Evolutionary conservation across 208 protist genomes (phyloP).

Genomic region (Trypanosoma cruzi): DNA sequence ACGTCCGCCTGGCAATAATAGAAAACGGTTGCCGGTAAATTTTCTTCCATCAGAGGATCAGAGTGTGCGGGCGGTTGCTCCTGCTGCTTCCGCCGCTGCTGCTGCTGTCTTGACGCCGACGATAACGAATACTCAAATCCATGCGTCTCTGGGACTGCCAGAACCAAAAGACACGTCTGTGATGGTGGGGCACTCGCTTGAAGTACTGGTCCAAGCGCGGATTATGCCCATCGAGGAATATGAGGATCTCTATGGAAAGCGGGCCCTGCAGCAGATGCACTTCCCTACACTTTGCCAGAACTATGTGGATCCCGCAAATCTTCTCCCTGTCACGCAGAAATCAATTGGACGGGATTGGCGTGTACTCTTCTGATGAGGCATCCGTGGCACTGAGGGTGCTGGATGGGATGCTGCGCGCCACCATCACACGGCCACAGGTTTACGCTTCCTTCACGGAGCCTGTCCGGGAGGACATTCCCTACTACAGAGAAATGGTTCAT

Average conservation of each 20-base stretch:
- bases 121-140: not conserved
- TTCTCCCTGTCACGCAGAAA: not conserved
- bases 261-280: conserved; percentile 39
- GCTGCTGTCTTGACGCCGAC: not conserved
- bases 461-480: conserved; percentile 20
- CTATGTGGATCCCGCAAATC: conserved; percentile 25
- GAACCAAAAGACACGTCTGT: conserved; percentile 32
- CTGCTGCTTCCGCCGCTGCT: conserved; percentile 1
- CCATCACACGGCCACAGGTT: conserved; percentile 56
- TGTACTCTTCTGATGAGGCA: conserved; percentile 26
- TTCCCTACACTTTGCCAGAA: conserved; percentile 31
- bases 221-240: conserved; percentile 75
- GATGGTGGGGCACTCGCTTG: conserved; percentile 49
- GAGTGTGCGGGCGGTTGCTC: conserved; percentile 28
- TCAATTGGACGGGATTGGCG: not conserved
- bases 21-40: conserved; percentile 34
- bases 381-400: conserved; percentile 42
- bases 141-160: not conserved
- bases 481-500: conserved; percentile 30
- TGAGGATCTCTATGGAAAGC: conserved; percentile 54
- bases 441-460: conserved; percentile 60
- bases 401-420: conserved; percentile 69
- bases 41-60: conserved; percentile 37
- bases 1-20: not conserved
- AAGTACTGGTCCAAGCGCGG: conserved; percentile 80